Conservation (phyloP, 164 flowering plant species). For the Taxillus chinensis region DNA sequence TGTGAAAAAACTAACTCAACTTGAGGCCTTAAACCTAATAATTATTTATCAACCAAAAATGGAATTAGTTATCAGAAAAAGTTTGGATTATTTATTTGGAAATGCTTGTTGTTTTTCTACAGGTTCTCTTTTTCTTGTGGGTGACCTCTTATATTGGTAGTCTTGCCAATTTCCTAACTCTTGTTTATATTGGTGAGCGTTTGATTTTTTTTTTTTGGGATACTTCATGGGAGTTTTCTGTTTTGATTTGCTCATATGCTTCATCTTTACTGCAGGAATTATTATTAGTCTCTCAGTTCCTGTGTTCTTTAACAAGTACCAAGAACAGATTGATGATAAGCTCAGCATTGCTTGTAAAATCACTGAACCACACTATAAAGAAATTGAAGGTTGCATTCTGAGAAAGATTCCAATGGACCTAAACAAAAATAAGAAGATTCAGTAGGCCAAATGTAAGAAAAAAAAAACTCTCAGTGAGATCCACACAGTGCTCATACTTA, state of each 20-base stretch:
- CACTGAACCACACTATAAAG: constrained; percentile 35
- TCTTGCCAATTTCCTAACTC: constrained; percentile 64
- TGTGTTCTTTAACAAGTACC: constrained; percentile 58
- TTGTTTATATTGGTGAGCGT: constrained; percentile 64
- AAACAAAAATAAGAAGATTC: constrained; percentile 45
- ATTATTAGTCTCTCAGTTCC: constrained; percentile 66
- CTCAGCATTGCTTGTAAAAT: constrained; percentile 22
- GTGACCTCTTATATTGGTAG: constrained; percentile 58
- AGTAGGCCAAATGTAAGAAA: constrained; percentile 22
- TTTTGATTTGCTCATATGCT: not conserved
- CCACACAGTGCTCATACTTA: too few relatives aligned
- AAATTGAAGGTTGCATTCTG: constrained; percentile 40
- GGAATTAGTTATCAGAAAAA: not conserved
- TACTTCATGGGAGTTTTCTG: not conserved
- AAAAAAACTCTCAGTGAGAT: constrained; percentile 8
- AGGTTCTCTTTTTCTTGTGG: constrained; percentile 63
- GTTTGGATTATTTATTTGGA: not conserved
- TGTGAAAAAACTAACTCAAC: too few relatives aligned
- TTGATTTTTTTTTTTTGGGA: not conserved
- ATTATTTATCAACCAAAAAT: too few relatives aligned
- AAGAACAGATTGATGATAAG: constrained; percentile 57
- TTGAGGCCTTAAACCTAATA: too few relatives aligned
- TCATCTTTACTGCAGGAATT: constrained; percentile 35
- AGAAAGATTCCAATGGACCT: constrained; percentile 31
- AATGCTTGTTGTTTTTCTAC: constrained; percentile 3